phyloP scores from a whole-genome alignment of 2,329 filamentous ascomycete species.

The Aspergillus caelatus region DNA sequence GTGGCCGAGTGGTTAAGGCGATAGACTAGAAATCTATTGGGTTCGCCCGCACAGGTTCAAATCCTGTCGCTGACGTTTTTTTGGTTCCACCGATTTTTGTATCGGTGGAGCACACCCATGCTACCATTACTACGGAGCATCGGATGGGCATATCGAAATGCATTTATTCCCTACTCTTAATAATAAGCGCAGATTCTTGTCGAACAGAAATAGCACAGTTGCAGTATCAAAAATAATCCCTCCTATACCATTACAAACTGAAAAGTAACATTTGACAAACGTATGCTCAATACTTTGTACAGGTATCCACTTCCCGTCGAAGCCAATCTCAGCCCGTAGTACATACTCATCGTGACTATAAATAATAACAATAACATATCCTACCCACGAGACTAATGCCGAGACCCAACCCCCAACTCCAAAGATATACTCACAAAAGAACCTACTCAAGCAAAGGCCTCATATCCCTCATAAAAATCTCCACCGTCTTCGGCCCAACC shows the following conservation, averaged over 20 bases:
- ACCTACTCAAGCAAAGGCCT: not conserved
- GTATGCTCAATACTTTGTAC: no score
- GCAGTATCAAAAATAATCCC: not conserved
- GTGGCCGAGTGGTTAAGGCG: not conserved
- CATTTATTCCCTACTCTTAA: not conserved
- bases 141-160: not conserved
- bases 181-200: rapidly evolving
- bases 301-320: no score
- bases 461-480: not conserved
- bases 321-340: no score
- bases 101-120: not conserved
- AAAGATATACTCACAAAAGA: not conserved
- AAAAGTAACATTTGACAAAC: no score
- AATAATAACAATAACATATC: no score
- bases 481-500: not conserved
- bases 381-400: no score
- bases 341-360: no score
- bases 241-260: no score
- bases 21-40: not conserved
- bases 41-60: not conserved
- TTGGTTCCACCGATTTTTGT: not conserved
- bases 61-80: not conserved
- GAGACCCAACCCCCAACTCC: no score
- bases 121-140: not conserved
- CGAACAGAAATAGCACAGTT: rapidly evolving